Evolutionary conservation across 2,329 filamentous ascomycete genomes (phyloP), one percentile per base, ranked within the genome.

Genomic region (Calonectria pauciramosa): DNA sequence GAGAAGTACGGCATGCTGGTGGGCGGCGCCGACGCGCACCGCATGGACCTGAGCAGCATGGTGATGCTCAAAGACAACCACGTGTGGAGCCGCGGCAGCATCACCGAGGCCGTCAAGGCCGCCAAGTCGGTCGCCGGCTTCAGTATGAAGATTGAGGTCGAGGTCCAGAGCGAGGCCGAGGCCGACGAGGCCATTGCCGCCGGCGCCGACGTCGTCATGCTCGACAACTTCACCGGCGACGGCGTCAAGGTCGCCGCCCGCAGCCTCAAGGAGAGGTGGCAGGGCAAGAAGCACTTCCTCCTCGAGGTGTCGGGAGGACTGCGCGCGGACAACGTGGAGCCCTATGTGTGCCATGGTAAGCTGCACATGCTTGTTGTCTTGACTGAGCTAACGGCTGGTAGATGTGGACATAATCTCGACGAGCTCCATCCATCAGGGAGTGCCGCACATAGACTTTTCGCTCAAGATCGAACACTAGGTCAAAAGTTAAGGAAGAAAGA

Each of bases 1-100:
- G 97, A 99, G 86, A 99, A 99, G 87, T 99, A 99, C 85, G 97
- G 96, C 79, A 98, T 99, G 94, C 88, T 98, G 28, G 94, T 98
- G 20, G 97, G 96, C 71, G 97, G 97, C 14, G 96, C 95, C 20
- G 97, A 99, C 86, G 92, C 93, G 3, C 97, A 99, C 85, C 90
- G 97, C 38, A 95, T 98, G 86, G 97, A 99, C 84, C 89, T 99
- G 71, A 94, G 93, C 84, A 91, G 93, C 77, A 99, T 99, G 97
- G 96, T 96, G 71, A 99, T 99, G 97, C 90, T 99, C 78, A 99
- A 99, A 88, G 97, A 99, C 86, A 99, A 99, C 86, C 97, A 99
- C 86, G 94, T 99, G 72, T 98, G 96, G 94, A 95, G 95, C 76
- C 93, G 94, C 69, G 94, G 94, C 32, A 95, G 94, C 83, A 99